Base-by-base conservation (phyloP, 257 asterid genomes). In the Penstemon eatonii region DNA sequence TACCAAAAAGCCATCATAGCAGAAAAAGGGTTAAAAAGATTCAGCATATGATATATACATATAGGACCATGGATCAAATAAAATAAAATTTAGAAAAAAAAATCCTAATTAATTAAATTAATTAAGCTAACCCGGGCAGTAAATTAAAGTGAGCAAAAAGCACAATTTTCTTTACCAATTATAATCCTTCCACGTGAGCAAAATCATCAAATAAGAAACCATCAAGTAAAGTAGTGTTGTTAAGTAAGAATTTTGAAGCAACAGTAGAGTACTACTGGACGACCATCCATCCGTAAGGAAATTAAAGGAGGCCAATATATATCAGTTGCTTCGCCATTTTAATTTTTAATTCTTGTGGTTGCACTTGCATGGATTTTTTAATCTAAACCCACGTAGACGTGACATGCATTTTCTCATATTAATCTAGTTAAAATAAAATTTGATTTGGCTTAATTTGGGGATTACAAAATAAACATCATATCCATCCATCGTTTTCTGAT, bases 1-100 rank as follows among this genome's bases (percentile, higher is more conserved):
- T 67, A 80, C 87, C 85, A 84, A 80, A 83, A 79, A 72, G 51
- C 72, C 77, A 87, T 85, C 83, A 89, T 83, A 42, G 33, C 68
- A 71, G 63, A 78, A 50, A 85, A 85, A 91, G 80, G 88, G 73
- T 64, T 71, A 66, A 47, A 55, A 75, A 74, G 80, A 25, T 1
- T 25, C 33, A 25, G 33, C 33, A 25, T 25, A 25, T 25, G 18
- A 25, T 25, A 25, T 67, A 69, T 15, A 15, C 18, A 15, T 15
- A 15, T 15, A 15, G 18, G 18, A 15, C 18, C 18, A 15, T 70
- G 73, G 57, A 73, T n/a, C 67, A 40, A 60, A 47, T 52, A 74
- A 76, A 66, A 53, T 4, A 36, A 71, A 73, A 68, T 39, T 50
- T n/a, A 65, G 52, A 65, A 54, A 62, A 69, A 25, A 66, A 63